Conservation (phyloP, 495 filamentous ascomycete species). For the Staphylotrichum longicolle region DNA sequence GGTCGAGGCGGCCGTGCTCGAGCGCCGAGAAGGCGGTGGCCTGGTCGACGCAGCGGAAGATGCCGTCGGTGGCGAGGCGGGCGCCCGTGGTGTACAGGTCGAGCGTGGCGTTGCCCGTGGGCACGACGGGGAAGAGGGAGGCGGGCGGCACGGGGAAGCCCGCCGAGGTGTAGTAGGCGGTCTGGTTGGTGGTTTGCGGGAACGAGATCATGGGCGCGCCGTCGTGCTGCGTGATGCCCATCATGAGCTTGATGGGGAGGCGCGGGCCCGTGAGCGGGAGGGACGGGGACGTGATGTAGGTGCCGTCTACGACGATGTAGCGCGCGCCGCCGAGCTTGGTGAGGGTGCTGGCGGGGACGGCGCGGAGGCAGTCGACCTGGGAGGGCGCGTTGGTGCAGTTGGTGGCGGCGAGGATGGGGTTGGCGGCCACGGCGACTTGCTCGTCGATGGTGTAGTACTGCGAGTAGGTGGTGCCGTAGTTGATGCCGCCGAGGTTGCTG, state of each 20-base stretch:
- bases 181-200: constrained; percentile 36
- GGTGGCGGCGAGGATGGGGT: constrained; percentile 42
- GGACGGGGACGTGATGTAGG: constrained; percentile 39
- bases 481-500: constrained; percentile 50
- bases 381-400: constrained; percentile 44
- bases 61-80: constrained; percentile 47
- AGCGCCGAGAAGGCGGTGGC: constrained; percentile 44
- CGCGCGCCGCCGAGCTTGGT: constrained; percentile 33
- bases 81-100: constrained; percentile 46
- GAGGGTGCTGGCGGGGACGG: constrained; percentile 37
- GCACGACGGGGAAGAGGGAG: constrained; percentile 38
- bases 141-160: constrained; percentile 38
- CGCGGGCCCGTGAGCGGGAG: constrained; percentile 33
- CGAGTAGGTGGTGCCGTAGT: constrained; percentile 46
- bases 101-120: constrained; percentile 41
- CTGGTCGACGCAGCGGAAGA: constrained; percentile 52
- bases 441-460: constrained; percentile 49
- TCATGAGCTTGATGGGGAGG: constrained; percentile 40
- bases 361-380: constrained; percentile 49
- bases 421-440: constrained; percentile 37
- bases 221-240: constrained; percentile 52
- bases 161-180: constrained; percentile 40
- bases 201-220: constrained; percentile 48
- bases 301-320: constrained; percentile 50
- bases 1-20: constrained; percentile 32